Base-by-base conservation (phyloP, 345 rosid genomes). In the Euphorbia peplus region DNA sequence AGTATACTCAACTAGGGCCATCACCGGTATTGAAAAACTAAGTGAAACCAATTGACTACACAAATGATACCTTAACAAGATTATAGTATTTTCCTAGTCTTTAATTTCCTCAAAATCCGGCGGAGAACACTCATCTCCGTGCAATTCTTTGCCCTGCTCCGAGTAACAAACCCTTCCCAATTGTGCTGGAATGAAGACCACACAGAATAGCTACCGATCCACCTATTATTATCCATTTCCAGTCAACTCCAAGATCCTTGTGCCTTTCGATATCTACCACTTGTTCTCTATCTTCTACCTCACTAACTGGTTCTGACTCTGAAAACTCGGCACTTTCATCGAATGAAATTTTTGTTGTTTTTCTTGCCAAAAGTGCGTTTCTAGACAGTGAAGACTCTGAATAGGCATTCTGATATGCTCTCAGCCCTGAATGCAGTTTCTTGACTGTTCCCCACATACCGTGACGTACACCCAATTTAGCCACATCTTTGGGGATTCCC, bases 381-480 rank as follows among this genome's bases (percentile, higher is more conserved):
- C 91, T 77, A n/a, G 99, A 88, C 24, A 92, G 69, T 73, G 86
- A 51, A 12, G 76, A 46, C 29, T 84, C 92, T 13, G 79, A 26
- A 81, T 82, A 86, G 9, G 85, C 90, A n/a, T 80, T 81, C 82
- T 91, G 98, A 80, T 91, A 95, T 0, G 87, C 90, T 75, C 96
- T 85, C 84, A 95, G 70, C 37, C 97, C 97, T 0, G 88, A 81
- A 75, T 91, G 91, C 65, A 91, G 75, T 75, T 91, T 95, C 82
- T 88, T 95, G 52, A 90, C 88, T 0, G 97, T 85, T 71, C 98
- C 98, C 99, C 99, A 95, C 98, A 91, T 91, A 62, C 93, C 99
- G 70, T 88, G 99, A 11, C 98, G 90, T 51, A 95, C 76, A 35
- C 93, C 99, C 79, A 95, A 59, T 82, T 91, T 95, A 1, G 98